Evolutionary conservation across 768 basidiomycete genomes (phyloP).

Genomic region (Chalciporus piperatus): DNA sequence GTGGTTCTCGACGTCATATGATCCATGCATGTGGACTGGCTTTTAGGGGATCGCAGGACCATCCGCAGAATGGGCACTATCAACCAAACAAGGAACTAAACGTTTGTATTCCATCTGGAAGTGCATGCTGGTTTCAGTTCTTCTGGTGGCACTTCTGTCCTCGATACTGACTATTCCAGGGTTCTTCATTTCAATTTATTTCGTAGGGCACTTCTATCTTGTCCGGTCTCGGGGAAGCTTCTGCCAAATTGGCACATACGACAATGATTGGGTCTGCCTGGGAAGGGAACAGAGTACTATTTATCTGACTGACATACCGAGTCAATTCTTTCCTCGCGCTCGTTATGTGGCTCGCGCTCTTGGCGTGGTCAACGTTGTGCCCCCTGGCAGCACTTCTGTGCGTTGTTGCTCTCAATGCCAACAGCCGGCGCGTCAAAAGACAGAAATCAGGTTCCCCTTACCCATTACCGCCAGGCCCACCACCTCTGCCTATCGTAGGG

Average conservation of each 20-base stretch:
- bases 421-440: background rate
- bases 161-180: too few species aligned
- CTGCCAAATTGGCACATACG: background rate
- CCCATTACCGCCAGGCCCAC: constrained; percentile 12
- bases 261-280: background rate
- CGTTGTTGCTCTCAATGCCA: background rate
- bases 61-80: too few species aligned
- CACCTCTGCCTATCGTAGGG: constrained; percentile 15
- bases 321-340: background rate
- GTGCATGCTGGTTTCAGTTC: too few species aligned
- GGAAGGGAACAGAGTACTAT: background rate
- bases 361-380: constrained; percentile 2
- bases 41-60: too few species aligned
- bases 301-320: background rate
- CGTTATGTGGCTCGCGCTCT: background rate
- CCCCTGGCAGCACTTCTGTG: background rate
- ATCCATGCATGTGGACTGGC: too few species aligned
- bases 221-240: background rate
- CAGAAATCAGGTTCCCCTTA: background rate
- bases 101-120: too few species aligned
- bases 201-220: too few species aligned
- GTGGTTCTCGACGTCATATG: too few species aligned
- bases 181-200: too few species aligned
- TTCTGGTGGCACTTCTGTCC: too few species aligned
- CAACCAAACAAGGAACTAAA: too few species aligned